Evolutionary conservation across 495 filamentous ascomycete genomes (phyloP), one percentile per base, ranked within the genome.

Genomic region (Penicillium manginii): DNA sequence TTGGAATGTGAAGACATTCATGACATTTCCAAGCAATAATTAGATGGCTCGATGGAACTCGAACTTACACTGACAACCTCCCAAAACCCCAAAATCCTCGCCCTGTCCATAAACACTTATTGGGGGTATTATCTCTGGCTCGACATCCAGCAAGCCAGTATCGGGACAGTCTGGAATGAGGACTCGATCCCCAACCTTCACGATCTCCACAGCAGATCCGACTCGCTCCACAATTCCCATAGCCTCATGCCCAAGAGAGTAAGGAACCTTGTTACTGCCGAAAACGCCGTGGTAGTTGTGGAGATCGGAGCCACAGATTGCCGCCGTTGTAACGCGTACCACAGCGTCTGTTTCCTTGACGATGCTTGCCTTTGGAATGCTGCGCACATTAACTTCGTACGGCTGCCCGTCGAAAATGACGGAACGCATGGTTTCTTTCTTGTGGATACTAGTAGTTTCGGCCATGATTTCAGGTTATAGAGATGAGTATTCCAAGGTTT

Each of bases 201-300:
- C 33, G 10, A 37, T 37, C 33, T 37, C 33, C n/a, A 42, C 39
- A 18, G 4, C 39, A 60, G 5, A 39, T 42, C 73, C 70, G 15
- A 72, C 60, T 12, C 58, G 56, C 4, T 58, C 52, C 29, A 78
- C 57, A 15, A 68, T 47, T 17, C 74, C 75, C 4, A 78, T 48
- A 7, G 51, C 70, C 51, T 78, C 73, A 37, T 77, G 73, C 23
- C 76, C 74, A 23, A 77, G 63, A 3, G 49, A 55, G 50, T 58
- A 66, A 21, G 64, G 61, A 1, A 52, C 43, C 4, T 51, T 37
- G 26, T 43, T 55, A 9, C 54, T 55, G 10, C 54, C 64, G 8
- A 40, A 46, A 22, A 45, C 22, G 0, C 68, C 68, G 39, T 54
- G 62, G 35, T 66, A 69, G 8, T 33, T 57, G 26, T 72, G 72